These are phyloP conservation scores for Mycothermus thermophilus DNA, from an alignment of 495 filamentous ascomycete species.

Conservation along the genomic window DNA sequence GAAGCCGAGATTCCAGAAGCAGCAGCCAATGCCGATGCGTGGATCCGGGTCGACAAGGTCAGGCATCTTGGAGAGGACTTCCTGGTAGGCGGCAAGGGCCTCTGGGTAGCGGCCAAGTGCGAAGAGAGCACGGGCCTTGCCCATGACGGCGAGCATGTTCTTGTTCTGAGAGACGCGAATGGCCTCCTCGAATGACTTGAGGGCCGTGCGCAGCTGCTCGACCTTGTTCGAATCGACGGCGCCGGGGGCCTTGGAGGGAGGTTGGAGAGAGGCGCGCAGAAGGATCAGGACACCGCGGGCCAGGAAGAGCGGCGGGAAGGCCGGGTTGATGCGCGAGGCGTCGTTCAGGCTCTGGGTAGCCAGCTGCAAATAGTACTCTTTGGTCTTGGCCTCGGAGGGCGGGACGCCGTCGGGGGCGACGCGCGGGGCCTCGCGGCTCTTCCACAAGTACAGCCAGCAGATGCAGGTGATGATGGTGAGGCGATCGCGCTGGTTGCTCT, in stretches of 20 bases:
- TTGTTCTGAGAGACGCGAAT: conserved; percentile 65
- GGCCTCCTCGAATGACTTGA: conserved; percentile 89
- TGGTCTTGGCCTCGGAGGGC: conserved; percentile 63
- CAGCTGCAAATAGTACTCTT: conserved; percentile 83
- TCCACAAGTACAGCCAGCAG: conserved; percentile 86
- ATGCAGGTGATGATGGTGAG: conserved; percentile 69
- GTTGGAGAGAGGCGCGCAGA: conserved; percentile 71
- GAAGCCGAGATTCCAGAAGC: conserved; percentile 85
- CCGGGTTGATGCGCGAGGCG: conserved; percentile 81
- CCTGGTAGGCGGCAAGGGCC: conserved; percentile 72
- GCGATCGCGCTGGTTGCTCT: conserved; percentile 63
- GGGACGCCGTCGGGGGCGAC: conserved; percentile 46
- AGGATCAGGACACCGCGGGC: conserved; percentile 85
- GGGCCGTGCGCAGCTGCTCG: conserved; percentile 64
- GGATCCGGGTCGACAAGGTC: conserved; percentile 89
- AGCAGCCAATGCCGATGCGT: conserved; percentile 86
- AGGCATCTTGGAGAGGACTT: conserved; percentile 68
- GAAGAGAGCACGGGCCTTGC: conserved; percentile 71
- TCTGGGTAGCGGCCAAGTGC: conserved; percentile 72
- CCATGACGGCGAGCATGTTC: conserved; percentile 82
- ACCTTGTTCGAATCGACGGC: conserved; percentile 59
- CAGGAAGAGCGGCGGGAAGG: conserved; percentile 74
- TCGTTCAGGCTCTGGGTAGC: conserved; percentile 86
- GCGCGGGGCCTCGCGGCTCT: conserved; percentile 82
- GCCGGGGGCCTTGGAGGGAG: conserved; percentile 53